These are phyloP conservation scores for Periconia macrospinosa DNA, from an alignment of 2,329 filamentous ascomycete species.

Conservation along the genomic window DNA sequence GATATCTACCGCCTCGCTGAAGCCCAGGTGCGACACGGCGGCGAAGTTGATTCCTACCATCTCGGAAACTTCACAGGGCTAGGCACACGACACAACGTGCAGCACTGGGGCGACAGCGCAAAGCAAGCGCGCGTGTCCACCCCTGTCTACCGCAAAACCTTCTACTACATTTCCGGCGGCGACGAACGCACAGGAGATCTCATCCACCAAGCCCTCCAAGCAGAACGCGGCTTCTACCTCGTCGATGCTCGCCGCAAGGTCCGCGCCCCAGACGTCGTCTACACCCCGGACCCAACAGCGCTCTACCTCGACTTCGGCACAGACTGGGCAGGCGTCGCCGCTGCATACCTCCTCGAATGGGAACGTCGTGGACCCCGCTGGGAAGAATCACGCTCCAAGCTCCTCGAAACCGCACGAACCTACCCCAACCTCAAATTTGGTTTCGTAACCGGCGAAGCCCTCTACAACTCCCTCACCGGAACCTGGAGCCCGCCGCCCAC, in stretches of 20 bases:
- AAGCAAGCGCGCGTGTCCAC: constrained; percentile 66
- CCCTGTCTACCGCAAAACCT: constrained; percentile 59
- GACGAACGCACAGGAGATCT: constrained; percentile 61
- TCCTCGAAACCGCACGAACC: constrained; percentile 53
- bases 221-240: constrained; percentile 55
- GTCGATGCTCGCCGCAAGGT: constrained; percentile 64
- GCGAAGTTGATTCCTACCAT: constrained; percentile 66
- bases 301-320: constrained; percentile 60
- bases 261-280: constrained; percentile 54
- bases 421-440: constrained; percentile 61
- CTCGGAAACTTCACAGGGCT: constrained; percentile 60
- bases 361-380: constrained; percentile 58
- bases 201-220: constrained; percentile 55
- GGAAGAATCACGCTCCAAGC: constrained; percentile 56
- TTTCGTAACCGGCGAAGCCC: constrained; percentile 59
- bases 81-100: constrained; percentile 64
- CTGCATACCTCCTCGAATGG: constrained; percentile 63
- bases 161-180: constrained; percentile 59
- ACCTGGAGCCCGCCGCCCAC: constrained; percentile 55
- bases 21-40: constrained; percentile 60
- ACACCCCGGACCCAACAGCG: constrained; percentile 44
- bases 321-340: constrained; percentile 61
- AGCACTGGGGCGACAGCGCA: constrained; percentile 63
- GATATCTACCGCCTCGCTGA: constrained; percentile 64
- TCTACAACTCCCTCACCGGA: constrained; percentile 56